Evolutionary conservation across 352 stramenopile species (phyloP), one percentile per base, ranked within the genome.

Genomic region (Aphanomyces invadans): DNA sequence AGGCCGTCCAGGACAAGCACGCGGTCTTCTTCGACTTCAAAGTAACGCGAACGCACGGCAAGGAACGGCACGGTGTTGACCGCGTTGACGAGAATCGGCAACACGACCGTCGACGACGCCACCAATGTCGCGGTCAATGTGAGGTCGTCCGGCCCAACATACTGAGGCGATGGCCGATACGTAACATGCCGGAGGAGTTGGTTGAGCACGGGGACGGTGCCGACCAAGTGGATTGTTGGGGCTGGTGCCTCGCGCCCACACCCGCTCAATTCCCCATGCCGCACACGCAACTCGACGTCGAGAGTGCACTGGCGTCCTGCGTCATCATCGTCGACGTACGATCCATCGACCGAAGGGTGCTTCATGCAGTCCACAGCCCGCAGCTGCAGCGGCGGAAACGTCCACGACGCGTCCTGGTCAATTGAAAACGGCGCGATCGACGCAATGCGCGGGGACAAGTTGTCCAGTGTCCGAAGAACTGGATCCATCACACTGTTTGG

Each of bases 21-120:
- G 3, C 74, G 32, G 71, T 91, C 80, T 71, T 92, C 84, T 1
- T 74, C 60, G 2, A 67, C 72, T 48, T 81, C 72, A 68, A 86
- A 89, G 45, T 79, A 78, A 25, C 76, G 63, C 2, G 36, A 45
- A 11, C 44, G 69, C 3, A 70, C 25, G 29, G 26, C 7, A 71
- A 84, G 64, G 64, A 76, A 90, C n/a, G 84, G 84, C 2, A 80
- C 83, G 57, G 91, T 83, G 54, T 92, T 92, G 46, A 87, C 42
- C 38, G 84, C 73, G 4, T 60, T 26, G 0, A 91, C 61, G 1
- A 74, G n/a, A 36, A 90, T 69, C 10, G 80, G 80, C 25, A 90
- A 59, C 25, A 46, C 62, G 1, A 67, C 76, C 7, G 73, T 36
- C 5, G 65, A 70, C 9, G 28, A 2, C 10, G 17, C 15, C 23